Evolutionary conservation across 1,284 basidiomycete species (phyloP), one percentile per base, ranked within the genome.

Genomic region (Hortiboletus rubellus): DNA sequence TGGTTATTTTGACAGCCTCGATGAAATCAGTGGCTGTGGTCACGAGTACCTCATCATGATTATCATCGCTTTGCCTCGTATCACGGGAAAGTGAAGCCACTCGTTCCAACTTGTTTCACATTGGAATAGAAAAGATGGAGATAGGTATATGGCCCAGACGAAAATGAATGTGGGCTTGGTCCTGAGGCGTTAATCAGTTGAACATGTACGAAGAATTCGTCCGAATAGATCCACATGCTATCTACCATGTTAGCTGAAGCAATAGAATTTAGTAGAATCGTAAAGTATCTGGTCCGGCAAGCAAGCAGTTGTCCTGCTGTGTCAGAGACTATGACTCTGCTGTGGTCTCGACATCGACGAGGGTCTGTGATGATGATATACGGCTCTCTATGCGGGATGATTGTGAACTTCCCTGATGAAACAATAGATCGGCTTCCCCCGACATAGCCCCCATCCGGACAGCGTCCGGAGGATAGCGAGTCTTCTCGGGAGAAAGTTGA

Each of bases 1-100:
- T 91, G 88, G 70, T 82, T 24, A 71, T 74, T 9, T 72, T 91
- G 47, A 79, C 82, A 3, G 60, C 66, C 22, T 73, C 73, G 46
- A 89, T 89, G 85, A 78, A 72, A 62, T 72, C 74, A 22, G 72
- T 82, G 48, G 73, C 78, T 40, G 54, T 40, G n/a, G 42, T 58
- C 22, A 54, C 60, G 17, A 57, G 51, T 44, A 18, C 46, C 40
- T 52, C 31, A 50, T 45, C 44, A 36, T 59, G 58, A 67, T 58
- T 36, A 64, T 55, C 36, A 49, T 42, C 30, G 37, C 18, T n/a
- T 27, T 15, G 17, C 24, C 3, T 27, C 30, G 34, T 42, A 36
- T 37, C 17, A 46, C n/a, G 18, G 43, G n/a, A 27, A 49, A n/a
- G 24, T 14, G 7, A 14, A 43, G 7, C 5, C 7, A 7, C 37